Evolutionary conservation across 352 stramenopile genomes (phyloP).

Genomic region (Phytophthora hybrid): DNA sequence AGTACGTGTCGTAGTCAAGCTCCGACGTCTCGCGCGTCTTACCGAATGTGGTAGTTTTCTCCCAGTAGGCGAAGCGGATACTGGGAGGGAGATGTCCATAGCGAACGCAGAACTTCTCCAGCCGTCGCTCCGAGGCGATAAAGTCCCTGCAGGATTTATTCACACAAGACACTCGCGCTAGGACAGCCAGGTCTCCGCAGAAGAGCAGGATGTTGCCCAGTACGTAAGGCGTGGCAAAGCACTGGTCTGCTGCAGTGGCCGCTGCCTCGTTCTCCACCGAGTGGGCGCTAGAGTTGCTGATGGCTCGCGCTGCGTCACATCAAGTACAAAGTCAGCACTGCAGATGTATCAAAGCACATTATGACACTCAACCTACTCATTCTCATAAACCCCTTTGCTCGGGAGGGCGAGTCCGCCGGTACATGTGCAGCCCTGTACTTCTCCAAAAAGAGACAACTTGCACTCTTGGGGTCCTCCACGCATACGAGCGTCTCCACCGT

Average conservation of each 20-base stretch:
- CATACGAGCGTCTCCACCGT: slow-evolving; percentile 56
- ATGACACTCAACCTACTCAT: slow-evolving; percentile 48
- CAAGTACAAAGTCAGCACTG: slow-evolving; percentile 2
- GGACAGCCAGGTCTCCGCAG: slow-evolving; percentile 60
- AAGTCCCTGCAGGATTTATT: slow-evolving; percentile 69
- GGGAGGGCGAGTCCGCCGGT: slow-evolving; percentile 13
- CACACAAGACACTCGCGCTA: slow-evolving; percentile 58
- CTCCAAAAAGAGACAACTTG: slow-evolving; percentile 64
- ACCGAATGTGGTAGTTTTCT: slow-evolving; percentile 54
- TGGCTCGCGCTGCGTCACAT: slow-evolving; percentile 31
- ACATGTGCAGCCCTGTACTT: slow-evolving; percentile 53
- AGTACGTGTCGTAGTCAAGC: slow-evolving; percentile 85
- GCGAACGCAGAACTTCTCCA: slow-evolving; percentile 88
- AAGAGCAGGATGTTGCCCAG: slow-evolving; percentile 82
- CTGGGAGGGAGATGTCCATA: slow-evolving; percentile 68
- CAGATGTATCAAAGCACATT: neutral
- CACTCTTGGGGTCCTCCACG: slow-evolving; percentile 51
- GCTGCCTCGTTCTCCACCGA: slow-evolving; percentile 31
- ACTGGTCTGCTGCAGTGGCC: slow-evolving; percentile 43
- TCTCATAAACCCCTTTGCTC: slow-evolving; percentile 45
- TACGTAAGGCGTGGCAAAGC: slow-evolving; percentile 68
- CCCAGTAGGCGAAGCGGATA: slow-evolving; percentile 81
- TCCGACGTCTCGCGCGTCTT: slow-evolving; percentile 63
- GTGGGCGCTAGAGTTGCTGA: slow-evolving; percentile 38
- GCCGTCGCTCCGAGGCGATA: slow-evolving; percentile 62